Evolutionary conservation across 208 protist species (phyloP).

Genomic region (Leishmania tropica): DNA sequence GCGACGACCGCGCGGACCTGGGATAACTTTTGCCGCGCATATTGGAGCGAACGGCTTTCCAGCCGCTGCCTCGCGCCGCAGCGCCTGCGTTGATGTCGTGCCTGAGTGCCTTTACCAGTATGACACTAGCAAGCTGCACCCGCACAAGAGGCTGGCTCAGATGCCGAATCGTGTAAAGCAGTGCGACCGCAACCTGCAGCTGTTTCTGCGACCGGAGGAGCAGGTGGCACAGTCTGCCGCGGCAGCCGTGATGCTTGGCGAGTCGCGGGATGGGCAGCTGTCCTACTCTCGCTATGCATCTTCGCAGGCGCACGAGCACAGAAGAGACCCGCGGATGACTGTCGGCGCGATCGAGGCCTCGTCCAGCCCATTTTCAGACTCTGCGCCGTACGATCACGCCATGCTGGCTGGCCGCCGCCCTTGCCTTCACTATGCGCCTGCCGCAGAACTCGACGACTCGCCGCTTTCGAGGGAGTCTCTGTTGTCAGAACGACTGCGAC

Average conservation of each 20-base stretch:
- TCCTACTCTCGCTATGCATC: background rate
- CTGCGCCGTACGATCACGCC: background rate
- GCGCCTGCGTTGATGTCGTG: conserved; percentile 12
- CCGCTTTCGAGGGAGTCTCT: background rate
- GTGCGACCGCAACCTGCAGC: conserved; percentile 20
- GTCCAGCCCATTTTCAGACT: background rate
- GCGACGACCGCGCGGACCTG: conserved; percentile 42
- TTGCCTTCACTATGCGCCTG: background rate
- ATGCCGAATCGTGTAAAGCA: conserved; percentile 19
- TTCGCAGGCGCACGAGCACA: background rate
- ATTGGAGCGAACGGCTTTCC: conserved; percentile 57
- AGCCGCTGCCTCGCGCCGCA: conserved; percentile 13
- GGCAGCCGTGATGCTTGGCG: background rate
- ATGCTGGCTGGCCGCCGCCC: background rate
- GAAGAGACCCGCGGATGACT: background rate
- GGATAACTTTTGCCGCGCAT: conserved; percentile 34
- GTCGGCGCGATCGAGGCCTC: background rate
- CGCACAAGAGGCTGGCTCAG: conserved; percentile 21
- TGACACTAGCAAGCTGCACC: conserved; percentile 13
- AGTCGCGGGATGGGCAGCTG: background rate
- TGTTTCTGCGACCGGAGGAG: conserved; percentile 28
- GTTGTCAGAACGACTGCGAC: background rate
- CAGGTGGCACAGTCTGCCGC: conserved; percentile 5
- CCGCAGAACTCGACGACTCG: background rate
- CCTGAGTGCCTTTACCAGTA: conserved; percentile 23